phyloP scores from a whole-genome alignment of 768 basidiomycete genomes.

The Suillus occidentalis region DNA sequence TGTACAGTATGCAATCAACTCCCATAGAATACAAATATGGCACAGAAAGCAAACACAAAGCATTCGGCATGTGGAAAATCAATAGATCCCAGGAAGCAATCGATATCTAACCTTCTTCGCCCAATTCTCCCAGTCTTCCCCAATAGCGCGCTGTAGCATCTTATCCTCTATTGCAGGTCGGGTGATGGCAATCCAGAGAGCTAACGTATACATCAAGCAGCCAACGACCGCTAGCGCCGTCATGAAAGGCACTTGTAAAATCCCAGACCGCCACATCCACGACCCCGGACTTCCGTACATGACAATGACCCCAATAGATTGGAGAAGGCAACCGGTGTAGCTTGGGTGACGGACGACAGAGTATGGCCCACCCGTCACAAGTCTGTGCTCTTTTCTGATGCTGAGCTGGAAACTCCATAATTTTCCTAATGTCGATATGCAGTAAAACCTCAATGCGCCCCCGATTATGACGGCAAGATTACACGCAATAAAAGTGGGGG shows the following conservation, averaged over 20 bases:
- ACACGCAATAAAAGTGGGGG: constrained; percentile 17
- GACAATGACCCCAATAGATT: constrained; percentile 1
- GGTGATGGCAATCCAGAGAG: neutral
- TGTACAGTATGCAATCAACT: too few species aligned
- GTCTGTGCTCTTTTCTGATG: constrained; percentile 22
- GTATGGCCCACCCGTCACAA: constrained; percentile 32
- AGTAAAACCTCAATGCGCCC: constrained; percentile 21
- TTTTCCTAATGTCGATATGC: constrained; percentile 24
- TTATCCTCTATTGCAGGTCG: constrained; percentile 26
- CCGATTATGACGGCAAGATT: constrained; percentile 17
- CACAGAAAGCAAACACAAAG: too few species aligned
- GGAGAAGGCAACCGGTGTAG: constrained; percentile 23
- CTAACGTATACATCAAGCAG: neutral
- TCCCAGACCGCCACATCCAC: constrained; percentile 15
- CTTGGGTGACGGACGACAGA: constrained; percentile 28
- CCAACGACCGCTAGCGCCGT: neutral
- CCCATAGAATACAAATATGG: too few species aligned
- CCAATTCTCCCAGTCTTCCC: constrained; percentile 16
- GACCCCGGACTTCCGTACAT: constrained; percentile 10
- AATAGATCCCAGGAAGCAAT: neutral
- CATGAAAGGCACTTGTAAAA: neutral
- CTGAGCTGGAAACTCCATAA: constrained; percentile 31
- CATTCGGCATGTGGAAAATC: neutral
- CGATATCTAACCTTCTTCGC: neutral
- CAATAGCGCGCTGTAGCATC: constrained; percentile 29